Base-by-base conservation (phyloP, 139 green algal genomes). In the Chlorella sp. region DNA sequence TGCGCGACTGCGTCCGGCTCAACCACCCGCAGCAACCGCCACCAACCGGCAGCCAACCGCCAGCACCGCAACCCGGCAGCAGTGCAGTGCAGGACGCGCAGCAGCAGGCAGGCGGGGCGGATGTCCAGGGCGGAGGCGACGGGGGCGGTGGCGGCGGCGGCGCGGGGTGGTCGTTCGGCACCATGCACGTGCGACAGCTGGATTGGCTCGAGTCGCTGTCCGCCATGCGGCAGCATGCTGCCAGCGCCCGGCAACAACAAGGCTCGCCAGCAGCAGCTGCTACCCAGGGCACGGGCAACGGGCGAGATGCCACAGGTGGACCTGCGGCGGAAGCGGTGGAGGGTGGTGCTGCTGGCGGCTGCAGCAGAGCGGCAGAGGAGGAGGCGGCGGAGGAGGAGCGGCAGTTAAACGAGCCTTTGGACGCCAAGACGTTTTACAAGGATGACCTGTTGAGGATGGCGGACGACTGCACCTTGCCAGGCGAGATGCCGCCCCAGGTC, bases 81-180 rank as follows among this genome's bases (percentile, higher is more conserved):
- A n/a, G 61, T 4, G 2, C 35, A 67, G 24, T 29, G 75, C n/a
- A 32, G 24, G 29, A 71, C 3, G 42, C 65, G 29, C 29, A 55
- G 31, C 26, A 55, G 35, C 30, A 6, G 62, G n/a, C 49, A 49
- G 50, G 0, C 60, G n/a, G n/a, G n/a, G n/a, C n/a, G n/a, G n/a
- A n/a, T n/a, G n/a, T n/a, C n/a, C n/a, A n/a, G n/a, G n/a, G n/a
- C n/a, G n/a, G n/a, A n/a, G n/a, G n/a, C n/a, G n/a, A n/a, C n/a
- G n/a, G n/a, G n/a, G n/a, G n/a, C n/a, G n/a, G n/a, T n/a, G n/a
- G n/a, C n/a, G n/a, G n/a, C n/a, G n/a, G n/a, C n/a, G n/a, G n/a
- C n/a, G n/a, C n/a, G n/a, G n/a, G n/a, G n/a, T 92, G 83, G 85
- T 80, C 89, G 62, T 49, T 29, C 26, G 82, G 71, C 30, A 89